Conservation (phyloP, 2,329 filamentous ascomycete genomes). For the Fusarium sp. region DNA sequence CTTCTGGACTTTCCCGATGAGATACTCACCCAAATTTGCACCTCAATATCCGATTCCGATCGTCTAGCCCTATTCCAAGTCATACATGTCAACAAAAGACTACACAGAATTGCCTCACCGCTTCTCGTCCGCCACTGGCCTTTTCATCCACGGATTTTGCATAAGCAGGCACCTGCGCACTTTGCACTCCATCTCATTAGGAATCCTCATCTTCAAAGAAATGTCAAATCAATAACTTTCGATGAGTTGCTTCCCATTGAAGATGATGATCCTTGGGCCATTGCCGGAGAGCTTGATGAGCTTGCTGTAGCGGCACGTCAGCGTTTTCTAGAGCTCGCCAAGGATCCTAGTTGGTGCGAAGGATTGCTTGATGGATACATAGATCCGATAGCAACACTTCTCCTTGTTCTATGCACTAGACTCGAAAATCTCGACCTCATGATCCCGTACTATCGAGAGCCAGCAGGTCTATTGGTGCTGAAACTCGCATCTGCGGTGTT, state of each 20-base stretch:
- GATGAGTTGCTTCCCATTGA: not conserved
- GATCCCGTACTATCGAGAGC: not conserved
- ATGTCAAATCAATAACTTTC: not conserved
- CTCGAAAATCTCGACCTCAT: not conserved
- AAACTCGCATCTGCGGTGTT: not conserved
- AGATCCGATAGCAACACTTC: not conserved
- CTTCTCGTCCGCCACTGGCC: not conserved
- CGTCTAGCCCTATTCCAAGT: not conserved
- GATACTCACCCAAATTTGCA: not conserved
- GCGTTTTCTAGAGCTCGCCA: not conserved
- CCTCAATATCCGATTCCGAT: not conserved
- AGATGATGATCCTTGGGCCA: not conserved
- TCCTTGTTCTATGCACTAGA: not conserved
- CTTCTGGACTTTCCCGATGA: not conserved
- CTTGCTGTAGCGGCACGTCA: not conserved
- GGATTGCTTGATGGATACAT: fast-evolving
- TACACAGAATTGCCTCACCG: not conserved
- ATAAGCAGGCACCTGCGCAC: not conserved
- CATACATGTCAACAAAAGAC: not conserved
- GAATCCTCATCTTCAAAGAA: not conserved
- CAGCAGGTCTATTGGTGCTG: not conserved
- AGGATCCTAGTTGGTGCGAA: not conserved
- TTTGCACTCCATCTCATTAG: not conserved
- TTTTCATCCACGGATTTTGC: not conserved
- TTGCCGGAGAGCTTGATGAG: not conserved